phyloP scores from a whole-genome alignment of 352 stramenopile genomes.

The Globisporangium nagaii region DNA sequence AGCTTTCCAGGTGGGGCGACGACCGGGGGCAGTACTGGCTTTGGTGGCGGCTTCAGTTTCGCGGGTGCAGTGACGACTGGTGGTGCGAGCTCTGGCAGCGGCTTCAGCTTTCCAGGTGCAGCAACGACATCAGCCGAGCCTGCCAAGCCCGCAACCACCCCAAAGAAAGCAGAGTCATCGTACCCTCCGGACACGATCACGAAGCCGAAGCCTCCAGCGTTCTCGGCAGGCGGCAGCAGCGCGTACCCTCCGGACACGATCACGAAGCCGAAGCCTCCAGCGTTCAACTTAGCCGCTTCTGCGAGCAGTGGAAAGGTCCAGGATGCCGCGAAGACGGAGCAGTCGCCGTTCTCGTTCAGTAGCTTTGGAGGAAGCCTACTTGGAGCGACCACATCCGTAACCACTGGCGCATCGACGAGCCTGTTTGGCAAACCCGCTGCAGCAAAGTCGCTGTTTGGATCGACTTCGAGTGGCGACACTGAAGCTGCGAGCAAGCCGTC shows the following conservation, averaged over 20 bases:
- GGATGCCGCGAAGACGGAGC: not conserved
- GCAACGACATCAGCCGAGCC: not conserved
- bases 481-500: slow-evolving; percentile 12
- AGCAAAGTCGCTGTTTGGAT: slow-evolving; percentile 17
- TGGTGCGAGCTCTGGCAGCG: no score
- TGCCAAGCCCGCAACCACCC: not conserved
- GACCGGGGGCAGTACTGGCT: not conserved
- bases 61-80: no score
- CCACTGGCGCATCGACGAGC: not conserved
- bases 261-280: slow-evolving; percentile 25
- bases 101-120: not conserved
- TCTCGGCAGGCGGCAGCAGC: slow-evolving; percentile 13
- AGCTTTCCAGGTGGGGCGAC: not conserved
- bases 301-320: not conserved
- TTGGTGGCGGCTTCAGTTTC: slow-evolving; percentile 16
- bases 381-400: not conserved
- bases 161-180: not conserved
- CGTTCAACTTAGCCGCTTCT: not conserved
- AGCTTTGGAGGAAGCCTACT: slow-evolving; percentile 9
- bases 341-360: slow-evolving; percentile 12
- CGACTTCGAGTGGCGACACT: not conserved
- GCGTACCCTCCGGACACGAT: slow-evolving; percentile 40
- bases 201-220: slow-evolving; percentile 23
- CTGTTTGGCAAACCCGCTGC: slow-evolving; percentile 6
- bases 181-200: slow-evolving; percentile 38